Percentiles rank a stretch among this genome's conserved stretches.
Conservation (phyloP, 768 basidiomycete genomes). For the Leucocoprinus sp. region DNA sequence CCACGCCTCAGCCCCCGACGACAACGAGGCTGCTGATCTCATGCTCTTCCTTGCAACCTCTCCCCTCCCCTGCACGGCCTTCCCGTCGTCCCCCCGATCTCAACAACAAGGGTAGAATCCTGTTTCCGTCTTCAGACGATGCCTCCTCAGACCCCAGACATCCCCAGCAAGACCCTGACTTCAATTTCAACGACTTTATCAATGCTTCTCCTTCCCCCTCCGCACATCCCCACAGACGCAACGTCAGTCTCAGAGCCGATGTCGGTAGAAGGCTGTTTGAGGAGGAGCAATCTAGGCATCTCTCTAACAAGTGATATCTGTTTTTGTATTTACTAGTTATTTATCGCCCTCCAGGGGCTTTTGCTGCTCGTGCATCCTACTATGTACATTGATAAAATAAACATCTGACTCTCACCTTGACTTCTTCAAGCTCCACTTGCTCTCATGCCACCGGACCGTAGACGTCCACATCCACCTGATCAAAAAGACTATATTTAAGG, state of each 20-base stretch:
- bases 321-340: no score
- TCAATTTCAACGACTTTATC: slow-evolving; percentile 67
- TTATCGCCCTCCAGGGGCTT: no score
- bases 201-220: slow-evolving; percentile 64
- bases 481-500: no score
- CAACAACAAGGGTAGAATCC: slow-evolving; percentile 48
- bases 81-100: slow-evolving; percentile 46
- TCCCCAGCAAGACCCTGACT: no score
- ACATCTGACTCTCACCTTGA: no score
- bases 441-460: no score
- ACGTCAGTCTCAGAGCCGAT: slow-evolving; percentile 48
- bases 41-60: slow-evolving; percentile 83
- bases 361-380: not conserved
- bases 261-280: slow-evolving; percentile 64
- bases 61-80: slow-evolving; percentile 67
- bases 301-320: no score
- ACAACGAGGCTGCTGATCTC: slow-evolving; percentile 80
- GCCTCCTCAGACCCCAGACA: no score
- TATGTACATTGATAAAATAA: not conserved
- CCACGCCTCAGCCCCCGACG: slow-evolving; percentile 49
- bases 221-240: slow-evolving; percentile 21
- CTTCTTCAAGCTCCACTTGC: no score
- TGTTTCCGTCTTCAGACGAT: slow-evolving; percentile 42
- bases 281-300: slow-evolving; percentile 49
- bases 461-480: no score